Evolutionary conservation across 305 asterid species (phyloP), one percentile per base, ranked within the genome.

Genomic region (Coffea humblotiana): DNA sequence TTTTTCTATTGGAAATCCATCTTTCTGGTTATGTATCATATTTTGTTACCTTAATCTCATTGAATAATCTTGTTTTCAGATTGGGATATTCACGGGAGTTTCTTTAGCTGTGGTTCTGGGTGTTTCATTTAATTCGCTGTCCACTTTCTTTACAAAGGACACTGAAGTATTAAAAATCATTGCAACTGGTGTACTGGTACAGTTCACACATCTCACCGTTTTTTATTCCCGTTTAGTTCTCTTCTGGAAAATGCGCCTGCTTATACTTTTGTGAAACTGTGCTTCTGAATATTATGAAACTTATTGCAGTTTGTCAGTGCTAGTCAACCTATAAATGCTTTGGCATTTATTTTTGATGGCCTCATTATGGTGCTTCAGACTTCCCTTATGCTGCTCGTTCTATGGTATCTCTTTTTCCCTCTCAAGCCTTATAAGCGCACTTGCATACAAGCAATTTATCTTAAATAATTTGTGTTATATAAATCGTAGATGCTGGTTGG

Each of bases 401-500:
- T 48, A 95, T 94, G 99, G 99, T 95, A 82, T 56, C 86, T 45
- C 54, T 7, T 80, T 76, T 80, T 74, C 69, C 11, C 27, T 58
- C 23, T 19, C 43, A 19, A 25, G 35, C 47, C 27, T 35, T 23
- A 29, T 18, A 58, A 58, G 1, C 68, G 66, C 69, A 25, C 66
- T n/a, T 29, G 45, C n/a, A 45, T 52, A 49, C 37, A 51, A 10
- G 52, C 74, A 23, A 69, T 70, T 21, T 63, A 37, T 85, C 76
- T 75, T 81, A 80, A 81, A 45, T 80, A 37, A 66, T 70, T 21
- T 63, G 37, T 85, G 77, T 75, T 81, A 81, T 82, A 40, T 80
- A 37, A 66, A 79, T 82, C 83, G 79, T 79, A 95, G 98, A 92
- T 95, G 96, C 68, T 91, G 85, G 85, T 90, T 82, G 98, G 99